Conservation (phyloP, 805 yeast species). For the Candida palmyrensis region DNA sequence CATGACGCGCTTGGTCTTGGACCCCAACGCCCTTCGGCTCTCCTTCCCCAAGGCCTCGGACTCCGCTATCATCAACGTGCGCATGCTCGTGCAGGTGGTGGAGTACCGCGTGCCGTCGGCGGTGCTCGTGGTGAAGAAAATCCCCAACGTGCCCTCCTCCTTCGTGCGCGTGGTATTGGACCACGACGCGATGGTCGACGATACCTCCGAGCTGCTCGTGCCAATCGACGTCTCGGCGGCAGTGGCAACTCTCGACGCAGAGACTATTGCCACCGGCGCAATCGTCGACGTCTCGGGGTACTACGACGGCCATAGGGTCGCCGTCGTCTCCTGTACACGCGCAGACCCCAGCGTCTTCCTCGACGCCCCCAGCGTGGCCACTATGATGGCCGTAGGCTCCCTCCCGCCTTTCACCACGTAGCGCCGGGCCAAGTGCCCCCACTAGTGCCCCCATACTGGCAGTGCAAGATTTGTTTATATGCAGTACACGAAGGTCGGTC, state of each 20-base stretch:
- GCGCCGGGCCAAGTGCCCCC: too few species aligned
- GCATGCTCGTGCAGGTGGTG: constrained; percentile 26
- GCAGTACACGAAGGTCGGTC: too few species aligned
- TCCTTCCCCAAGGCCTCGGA: constrained; percentile 20
- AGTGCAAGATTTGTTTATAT: too few species aligned
- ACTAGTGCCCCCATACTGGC: too few species aligned
- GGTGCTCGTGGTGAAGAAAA: constrained; percentile 10
- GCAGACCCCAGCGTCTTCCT: constrained; percentile 3
- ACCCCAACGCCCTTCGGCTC: constrained; percentile 18
- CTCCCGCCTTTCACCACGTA: too few species aligned
- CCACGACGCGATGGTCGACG: background rate
- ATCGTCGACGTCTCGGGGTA: constrained; percentile 25
- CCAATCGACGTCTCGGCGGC: too few species aligned
- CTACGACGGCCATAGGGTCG: constrained; percentile 22
- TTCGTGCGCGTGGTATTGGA: constrained; percentile 6
- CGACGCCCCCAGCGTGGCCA: too few species aligned
- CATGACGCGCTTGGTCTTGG: constrained; percentile 28
- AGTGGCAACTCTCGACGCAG: constrained; percentile 5
- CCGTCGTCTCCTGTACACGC: constrained; percentile 10
- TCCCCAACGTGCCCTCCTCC: constrained; percentile 14
- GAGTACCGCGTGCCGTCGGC: constrained; percentile 11
- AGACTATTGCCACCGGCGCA: constrained; percentile 15
- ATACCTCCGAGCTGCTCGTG: background rate
- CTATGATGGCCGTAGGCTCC: too few species aligned
- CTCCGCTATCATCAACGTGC: constrained; percentile 14